These are phyloP conservation scores for thale cress (Arabidopsis thaliana) DNA, from an alignment of 345 rosid genomes.

Conservation along the genomic window TAIR10.1 NC_003076.8:22346001-22346500, in stretches of 20 bases:
- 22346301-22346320: conserved; percentile 60
- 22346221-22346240: conserved; percentile 73
- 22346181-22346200: conserved; percentile 44
- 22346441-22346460: conserved; percentile 13
- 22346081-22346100: background rate
- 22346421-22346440: conserved; percentile 16
- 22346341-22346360: conserved; percentile 80
- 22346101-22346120: conserved; percentile 67
- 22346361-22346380: conserved; percentile 75
- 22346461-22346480: background rate
- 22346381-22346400: conserved; percentile 64
- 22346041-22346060: background rate
- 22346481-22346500: conserved; percentile 38
- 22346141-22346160: conserved; percentile 72
- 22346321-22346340: conserved; percentile 79
- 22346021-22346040: background rate
- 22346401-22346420: background rate
- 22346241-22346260: conserved; percentile 66
- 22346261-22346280: conserved; percentile 49
- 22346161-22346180: conserved; percentile 59
- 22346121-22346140: conserved; percentile 78
- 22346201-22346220: conserved; percentile 64
- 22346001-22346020: conserved; percentile 13
- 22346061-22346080: conserved; percentile 13
- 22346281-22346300: conserved; percentile 51